Conservation (phyloP, 495 filamentous ascomycete genomes). For the Xylaria longipes region DNA sequence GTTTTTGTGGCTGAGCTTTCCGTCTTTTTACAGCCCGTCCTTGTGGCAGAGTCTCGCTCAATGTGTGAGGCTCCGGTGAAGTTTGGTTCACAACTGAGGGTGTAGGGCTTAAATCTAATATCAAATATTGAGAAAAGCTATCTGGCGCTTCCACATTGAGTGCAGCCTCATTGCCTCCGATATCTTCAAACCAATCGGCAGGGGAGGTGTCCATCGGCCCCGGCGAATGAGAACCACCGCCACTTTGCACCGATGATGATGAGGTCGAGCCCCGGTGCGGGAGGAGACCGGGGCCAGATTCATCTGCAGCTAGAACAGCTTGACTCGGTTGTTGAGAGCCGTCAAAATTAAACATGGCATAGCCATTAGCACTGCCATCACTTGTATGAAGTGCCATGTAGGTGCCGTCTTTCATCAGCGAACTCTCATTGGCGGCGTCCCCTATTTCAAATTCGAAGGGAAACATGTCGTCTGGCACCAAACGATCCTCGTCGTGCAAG, state of each 20-base stretch:
- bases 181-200: constrained; percentile 23
- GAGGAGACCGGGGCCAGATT: constrained; percentile 14
- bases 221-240: constrained; percentile 32
- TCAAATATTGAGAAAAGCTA: constrained; percentile 69
- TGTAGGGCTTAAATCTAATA: constrained; percentile 72
- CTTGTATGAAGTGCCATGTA: neutral
- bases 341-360: neutral
- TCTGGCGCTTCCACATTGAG: constrained; percentile 31
- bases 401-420: constrained; percentile 10
- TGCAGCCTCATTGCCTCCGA: constrained; percentile 14
- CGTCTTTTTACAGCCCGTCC: constrained; percentile 36
- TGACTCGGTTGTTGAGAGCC: neutral
- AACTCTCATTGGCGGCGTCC: constrained; percentile 22
- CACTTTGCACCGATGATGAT: constrained; percentile 33
- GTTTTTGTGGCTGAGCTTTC: constrained; percentile 42
- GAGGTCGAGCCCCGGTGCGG: constrained; percentile 40
- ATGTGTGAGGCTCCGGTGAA: constrained; percentile 33
- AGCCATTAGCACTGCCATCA: neutral
- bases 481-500: constrained; percentile 28
- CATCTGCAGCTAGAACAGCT: neutral
- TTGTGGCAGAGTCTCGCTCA: constrained; percentile 16
- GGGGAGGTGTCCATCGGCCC: constrained; percentile 24
- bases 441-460: constrained; percentile 22
- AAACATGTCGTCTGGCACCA: constrained; percentile 25
- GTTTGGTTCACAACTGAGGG: constrained; percentile 41